A percentile compares a stretch with the other conserved stretches of the same genome.
These are phyloP conservation scores for Microbotryum scabiosae DNA, from an alignment of 1,284 basidiomycete species.

Conservation along the genomic window DNA sequence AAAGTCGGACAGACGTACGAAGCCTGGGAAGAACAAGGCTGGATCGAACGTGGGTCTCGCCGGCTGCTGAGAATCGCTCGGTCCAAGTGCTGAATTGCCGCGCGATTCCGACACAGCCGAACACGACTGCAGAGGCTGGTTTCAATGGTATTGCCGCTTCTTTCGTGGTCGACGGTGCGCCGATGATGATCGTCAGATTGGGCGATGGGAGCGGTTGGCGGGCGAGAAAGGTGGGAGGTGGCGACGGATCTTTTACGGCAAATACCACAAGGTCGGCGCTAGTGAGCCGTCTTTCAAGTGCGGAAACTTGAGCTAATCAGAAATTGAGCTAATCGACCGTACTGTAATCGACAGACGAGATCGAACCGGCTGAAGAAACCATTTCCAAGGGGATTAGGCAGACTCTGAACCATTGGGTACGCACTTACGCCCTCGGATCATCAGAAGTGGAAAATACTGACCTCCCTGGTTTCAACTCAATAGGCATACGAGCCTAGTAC, in stretches of 20 bases:
- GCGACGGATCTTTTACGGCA: constrained; percentile 18
- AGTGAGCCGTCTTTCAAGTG: background rate
- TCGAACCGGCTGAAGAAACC: constrained; percentile 19
- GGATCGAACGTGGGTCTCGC: constrained; percentile 7
- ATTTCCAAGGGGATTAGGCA: constrained; percentile 23
- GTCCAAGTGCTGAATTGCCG: too few relatives aligned
- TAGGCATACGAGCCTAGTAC: constrained; percentile 23
- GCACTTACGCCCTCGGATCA: too few relatives aligned
- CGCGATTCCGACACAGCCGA: background rate
- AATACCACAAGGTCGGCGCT: constrained; percentile 12
- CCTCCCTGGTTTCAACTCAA: too few relatives aligned
- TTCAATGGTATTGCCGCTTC: constrained; percentile 23
- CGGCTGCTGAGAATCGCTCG: background rate
- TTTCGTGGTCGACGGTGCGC: constrained; percentile 7
- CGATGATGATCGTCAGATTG: constrained; percentile 21
- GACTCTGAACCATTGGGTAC: constrained; percentile 23
- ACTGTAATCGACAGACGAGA: background rate
- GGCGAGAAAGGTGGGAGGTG: constrained; percentile 17
- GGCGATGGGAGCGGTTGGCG: constrained; percentile 16
- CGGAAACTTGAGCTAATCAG: too few relatives aligned
- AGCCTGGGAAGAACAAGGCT: constrained; percentile 24
- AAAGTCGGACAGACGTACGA: constrained; percentile 21
- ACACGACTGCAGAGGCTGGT: constrained; percentile 24
- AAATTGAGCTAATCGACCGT: background rate
- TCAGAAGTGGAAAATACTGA: background rate